Conservation (phyloP, 805 yeast species). For the Vanderwaltozyma verrucispora region DNA sequence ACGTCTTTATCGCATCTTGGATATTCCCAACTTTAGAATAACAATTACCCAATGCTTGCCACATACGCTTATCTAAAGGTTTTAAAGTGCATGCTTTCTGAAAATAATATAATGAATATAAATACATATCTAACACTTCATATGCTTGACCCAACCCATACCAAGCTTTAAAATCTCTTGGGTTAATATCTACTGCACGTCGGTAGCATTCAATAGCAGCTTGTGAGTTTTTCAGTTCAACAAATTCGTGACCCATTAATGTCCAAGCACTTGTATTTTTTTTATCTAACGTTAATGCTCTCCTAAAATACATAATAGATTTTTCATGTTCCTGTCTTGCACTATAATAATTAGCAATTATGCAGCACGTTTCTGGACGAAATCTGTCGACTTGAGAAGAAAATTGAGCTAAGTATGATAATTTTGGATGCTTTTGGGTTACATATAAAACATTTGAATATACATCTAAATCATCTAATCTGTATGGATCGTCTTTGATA, state of each 20-base stretch:
- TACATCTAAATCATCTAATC: slow-evolving; percentile 84
- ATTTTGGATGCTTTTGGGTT: slow-evolving; percentile 77
- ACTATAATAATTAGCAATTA: slow-evolving; percentile 87
- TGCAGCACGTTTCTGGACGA: slow-evolving; percentile 90
- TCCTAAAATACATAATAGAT: slow-evolving; percentile 83
- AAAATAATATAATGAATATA: slow-evolving; percentile 84
- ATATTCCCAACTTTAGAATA: slow-evolving; percentile 66
- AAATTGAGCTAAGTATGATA: slow-evolving; percentile 78
- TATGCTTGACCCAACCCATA: slow-evolving; percentile 97
- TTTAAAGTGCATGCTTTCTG: slow-evolving; percentile 83
- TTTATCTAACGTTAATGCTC: slow-evolving; percentile 76
- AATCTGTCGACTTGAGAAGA: slow-evolving; percentile 75
- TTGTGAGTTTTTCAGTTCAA: slow-evolving; percentile 89
- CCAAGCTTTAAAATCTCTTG: slow-evolving; percentile 93
- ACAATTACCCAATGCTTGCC: slow-evolving; percentile 92
- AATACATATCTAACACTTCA: slow-evolving; percentile 90
- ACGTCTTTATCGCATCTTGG: slow-evolving; percentile 70
- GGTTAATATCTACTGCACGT: slow-evolving; percentile 82
- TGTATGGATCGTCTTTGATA: slow-evolving; percentile 62
- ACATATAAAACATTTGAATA: slow-evolving; percentile 94
- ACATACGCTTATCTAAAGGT: slow-evolving; percentile 86
- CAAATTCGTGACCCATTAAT: slow-evolving; percentile 97
- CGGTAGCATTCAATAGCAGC: slow-evolving; percentile 96
- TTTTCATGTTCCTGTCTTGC: slow-evolving; percentile 88
- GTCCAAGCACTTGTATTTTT: slow-evolving; percentile 92